Base-by-base conservation (phyloP, 192 early-diverging fungal species). In the Coemansia sp. region DNA sequence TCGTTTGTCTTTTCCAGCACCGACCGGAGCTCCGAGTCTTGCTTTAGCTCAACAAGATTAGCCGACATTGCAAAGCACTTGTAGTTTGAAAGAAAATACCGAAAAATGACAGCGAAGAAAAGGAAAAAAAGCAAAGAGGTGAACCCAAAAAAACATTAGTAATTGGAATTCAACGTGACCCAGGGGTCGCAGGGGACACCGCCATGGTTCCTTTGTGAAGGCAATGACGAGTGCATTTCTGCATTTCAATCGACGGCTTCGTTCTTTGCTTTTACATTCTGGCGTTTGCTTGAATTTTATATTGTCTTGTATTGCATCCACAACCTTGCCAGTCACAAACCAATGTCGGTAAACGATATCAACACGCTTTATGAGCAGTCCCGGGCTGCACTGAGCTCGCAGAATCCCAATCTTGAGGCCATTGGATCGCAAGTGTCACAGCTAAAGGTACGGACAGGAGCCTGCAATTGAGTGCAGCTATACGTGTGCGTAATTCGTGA, bases 391-490 rank as follows among this genome's bases (percentile, higher is more conserved):
- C 54, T 78, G 47, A 66, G 64, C 56, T 38, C 61, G 44, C 45
- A 61, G 22, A 78, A 56, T 28, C 75, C 75, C 8, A 67, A 78
- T 71, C 65, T 71, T 54, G 62, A 68, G 46, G 47, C 62, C 18
- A 57, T 71, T 46, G 63, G 56, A 47, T 27, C 64, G 16, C 64
- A 71, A n/a, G 31, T 78, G 58, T 78, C 75, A 8, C 69, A 78
- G 59, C 62, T 78, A 2, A 78, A 78, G 75, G 73, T 76, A 69
- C 57, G 56, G 11, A 14, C 35, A 16, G 14, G 35, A n/a, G n/a
- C n/a, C 35, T 16, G 9, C 14, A 4, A n/a, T 40, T 40, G 12
- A 40, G n/a, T 40, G 35, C 35, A 40, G 35, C 35, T 40, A 14
- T 35, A 11, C n/a, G 16, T 35, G 33, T 14, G 33, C 33, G 33